phyloP scores from a whole-genome alignment of 805 yeast species.

The Wickerhamiella dianesei region DNA sequence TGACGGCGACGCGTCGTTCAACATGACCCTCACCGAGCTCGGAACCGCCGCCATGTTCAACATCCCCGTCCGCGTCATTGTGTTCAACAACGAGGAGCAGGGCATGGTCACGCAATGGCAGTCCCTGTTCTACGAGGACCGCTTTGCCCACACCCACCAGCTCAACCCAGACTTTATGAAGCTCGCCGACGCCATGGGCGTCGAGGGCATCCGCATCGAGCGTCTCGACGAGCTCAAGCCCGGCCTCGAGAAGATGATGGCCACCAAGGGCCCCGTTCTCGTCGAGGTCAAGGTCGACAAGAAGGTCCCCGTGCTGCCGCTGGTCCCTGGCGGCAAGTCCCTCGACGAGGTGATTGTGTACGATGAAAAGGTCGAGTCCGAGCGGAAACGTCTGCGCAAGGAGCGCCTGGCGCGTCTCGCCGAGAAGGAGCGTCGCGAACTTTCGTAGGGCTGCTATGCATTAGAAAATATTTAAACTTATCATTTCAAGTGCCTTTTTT shows the following conservation, averaged over 20 bases:
- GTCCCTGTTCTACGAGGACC: conserved; percentile 87
- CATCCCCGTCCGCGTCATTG: conserved; percentile 79
- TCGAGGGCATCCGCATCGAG: conserved; percentile 63
- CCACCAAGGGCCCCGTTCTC: conserved; percentile 68
- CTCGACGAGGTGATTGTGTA: conserved; percentile 82
- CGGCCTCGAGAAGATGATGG: conserved; percentile 56
- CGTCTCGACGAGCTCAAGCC: conserved; percentile 51
- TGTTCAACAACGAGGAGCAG: conserved; percentile 94
- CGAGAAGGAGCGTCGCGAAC: conserved; percentile 16
- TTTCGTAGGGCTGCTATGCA: too few relatives aligned
- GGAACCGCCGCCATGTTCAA: conserved; percentile 88
- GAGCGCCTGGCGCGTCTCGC: conserved; percentile 24
- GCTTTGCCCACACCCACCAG: conserved; percentile 98
- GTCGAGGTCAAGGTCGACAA: conserved; percentile 81
- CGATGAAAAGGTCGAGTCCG: conserved; percentile 68
- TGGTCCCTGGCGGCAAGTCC: conserved; percentile 95
- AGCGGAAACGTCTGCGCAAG: conserved; percentile 26
- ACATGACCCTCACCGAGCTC: conserved; percentile 90
- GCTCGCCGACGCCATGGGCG: conserved; percentile 88
- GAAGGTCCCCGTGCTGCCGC: conserved; percentile 92
- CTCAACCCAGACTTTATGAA: conserved; percentile 85
- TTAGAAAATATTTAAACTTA: not conserved
- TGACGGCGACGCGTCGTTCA: conserved; percentile 98
- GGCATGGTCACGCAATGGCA: conserved; percentile 99
- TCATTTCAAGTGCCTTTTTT: too few relatives aligned